These are phyloP conservation scores for Suillus placidus DNA, from an alignment of 768 basidiomycete genomes.

Conservation along the genomic window DNA sequence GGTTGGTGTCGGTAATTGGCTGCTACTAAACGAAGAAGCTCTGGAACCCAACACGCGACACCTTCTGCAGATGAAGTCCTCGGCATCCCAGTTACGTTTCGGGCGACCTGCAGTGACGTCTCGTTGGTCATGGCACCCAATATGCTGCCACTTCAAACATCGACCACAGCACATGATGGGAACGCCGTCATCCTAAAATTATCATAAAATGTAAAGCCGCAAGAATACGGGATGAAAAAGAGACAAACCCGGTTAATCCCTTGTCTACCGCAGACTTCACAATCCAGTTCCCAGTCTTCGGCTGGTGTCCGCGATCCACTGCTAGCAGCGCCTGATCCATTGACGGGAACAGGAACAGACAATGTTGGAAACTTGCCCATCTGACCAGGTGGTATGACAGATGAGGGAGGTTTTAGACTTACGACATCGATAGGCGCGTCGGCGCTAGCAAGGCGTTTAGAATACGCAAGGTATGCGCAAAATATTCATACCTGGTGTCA, in stretches of 20 bases:
- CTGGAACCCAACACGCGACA: constrained; percentile 43
- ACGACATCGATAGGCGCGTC: constrained; percentile 9
- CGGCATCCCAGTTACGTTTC: constrained; percentile 81
- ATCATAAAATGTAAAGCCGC: constrained; percentile 14
- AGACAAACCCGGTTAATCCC: constrained; percentile 73
- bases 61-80: constrained; percentile 75
- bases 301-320: constrained; percentile 56
- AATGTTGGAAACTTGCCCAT: constrained; percentile 11
- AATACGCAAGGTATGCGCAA: constrained; percentile 6
- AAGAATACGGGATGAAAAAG: constrained; percentile 1
- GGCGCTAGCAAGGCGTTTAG: constrained; percentile 23
- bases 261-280: constrained; percentile 77
- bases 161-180: constrained; percentile 81
- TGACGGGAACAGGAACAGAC: constrained; percentile 14
- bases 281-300: constrained; percentile 85
- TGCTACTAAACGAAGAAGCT: constrained; percentile 13
- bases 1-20: constrained; percentile 8
- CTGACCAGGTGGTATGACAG: constrained; percentile 4
- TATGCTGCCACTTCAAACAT: constrained; percentile 91
- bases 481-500: constrained; percentile 18
- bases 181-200: constrained; percentile 69
- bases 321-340: constrained; percentile 25
- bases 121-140: constrained; percentile 75
- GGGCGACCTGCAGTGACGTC: constrained; percentile 66
- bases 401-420: constrained; percentile 2